Conservation (phyloP, 768 basidiomycete genomes). For the Pleurotus tuoliensis region DNA sequence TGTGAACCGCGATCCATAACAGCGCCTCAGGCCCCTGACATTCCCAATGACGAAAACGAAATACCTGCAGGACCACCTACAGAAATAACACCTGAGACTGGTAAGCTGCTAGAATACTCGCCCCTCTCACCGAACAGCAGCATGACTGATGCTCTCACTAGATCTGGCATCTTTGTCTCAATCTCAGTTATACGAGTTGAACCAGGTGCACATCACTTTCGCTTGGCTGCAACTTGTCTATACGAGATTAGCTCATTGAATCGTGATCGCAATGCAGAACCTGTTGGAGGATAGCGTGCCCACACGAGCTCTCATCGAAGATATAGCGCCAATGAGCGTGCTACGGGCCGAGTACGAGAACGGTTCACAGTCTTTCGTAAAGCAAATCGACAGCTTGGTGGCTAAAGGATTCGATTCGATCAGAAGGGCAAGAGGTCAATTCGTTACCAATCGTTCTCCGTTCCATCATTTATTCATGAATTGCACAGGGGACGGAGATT, state of each 20-base stretch:
- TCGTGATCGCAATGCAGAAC: not conserved
- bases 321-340: constrained; percentile 45
- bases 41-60: not conserved
- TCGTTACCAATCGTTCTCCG: not conserved
- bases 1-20: not conserved
- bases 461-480: not conserved
- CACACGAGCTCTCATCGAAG: constrained; percentile 49
- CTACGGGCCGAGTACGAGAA: constrained; percentile 67
- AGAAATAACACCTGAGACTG: constrained; percentile 3
- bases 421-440: constrained; percentile 66
- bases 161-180: not conserved
- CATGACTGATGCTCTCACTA: not conserved
- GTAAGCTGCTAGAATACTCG: not conserved
- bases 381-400: constrained; percentile 73
- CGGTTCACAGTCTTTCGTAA: constrained; percentile 54
- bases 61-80: not conserved
- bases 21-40: not conserved
- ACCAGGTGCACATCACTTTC: not conserved
- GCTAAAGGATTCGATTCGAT: constrained; percentile 60
- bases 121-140: no score
- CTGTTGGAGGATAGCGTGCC: constrained; percentile 5
- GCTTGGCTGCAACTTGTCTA: not conserved
- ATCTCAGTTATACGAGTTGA: constrained; percentile 3
- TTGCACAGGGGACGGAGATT: constrained; percentile 77
- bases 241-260: no score